A percentile compares a stretch with the other conserved stretches of the same genome.
These are phyloP conservation scores for Ligustrum vulgare DNA, from an alignment of 257 asterid species.

Conservation along the genomic window DNA sequence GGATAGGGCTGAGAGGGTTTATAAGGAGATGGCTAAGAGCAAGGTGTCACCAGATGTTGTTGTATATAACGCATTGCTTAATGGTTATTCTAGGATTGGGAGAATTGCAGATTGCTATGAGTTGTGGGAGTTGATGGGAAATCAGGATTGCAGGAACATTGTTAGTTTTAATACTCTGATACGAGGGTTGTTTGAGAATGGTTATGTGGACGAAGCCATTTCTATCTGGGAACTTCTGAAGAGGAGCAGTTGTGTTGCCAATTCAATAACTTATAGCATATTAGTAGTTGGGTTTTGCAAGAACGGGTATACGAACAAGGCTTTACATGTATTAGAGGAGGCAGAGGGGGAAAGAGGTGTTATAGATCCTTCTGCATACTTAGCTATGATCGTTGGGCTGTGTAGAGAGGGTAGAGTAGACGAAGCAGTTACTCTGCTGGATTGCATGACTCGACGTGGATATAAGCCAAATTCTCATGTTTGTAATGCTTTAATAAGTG, in stretches of 20 bases:
- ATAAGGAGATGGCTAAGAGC: slow-evolving; percentile 52
- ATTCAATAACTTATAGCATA: slow-evolving; percentile 59
- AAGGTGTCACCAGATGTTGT: slow-evolving; percentile 63
- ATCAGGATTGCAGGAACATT: slow-evolving; percentile 57
- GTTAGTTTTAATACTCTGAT: slow-evolving; percentile 80
- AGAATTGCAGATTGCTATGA: slow-evolving; percentile 45
- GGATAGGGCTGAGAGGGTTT: slow-evolving; percentile 69
- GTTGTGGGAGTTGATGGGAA: slow-evolving; percentile 83
- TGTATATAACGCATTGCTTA: slow-evolving; percentile 66
- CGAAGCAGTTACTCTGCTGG: slow-evolving; percentile 65
- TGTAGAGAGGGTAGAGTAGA: slow-evolving; percentile 63
- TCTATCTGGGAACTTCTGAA: slow-evolving; percentile 58
- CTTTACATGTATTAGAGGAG: slow-evolving; percentile 52
- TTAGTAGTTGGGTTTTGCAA: slow-evolving; percentile 77
- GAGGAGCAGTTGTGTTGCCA: slow-evolving; percentile 55
- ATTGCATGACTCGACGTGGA: slow-evolving; percentile 51
- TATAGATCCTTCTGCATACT: slow-evolving; percentile 65
- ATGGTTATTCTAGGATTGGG: slow-evolving; percentile 60
- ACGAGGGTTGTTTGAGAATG: slow-evolving; percentile 60
- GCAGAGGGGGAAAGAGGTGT: slow-evolving; percentile 47
- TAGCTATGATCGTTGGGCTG: slow-evolving; percentile 66
- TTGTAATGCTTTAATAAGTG: slow-evolving; percentile 70
- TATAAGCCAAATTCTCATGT: slow-evolving; percentile 61
- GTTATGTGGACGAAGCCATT: slow-evolving; percentile 53
- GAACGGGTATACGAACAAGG: slow-evolving; percentile 59